These are phyloP conservation scores for Thalassiosira allenii DNA, from an alignment of 352 stramenopile genomes.

Conservation along the genomic window DNA sequence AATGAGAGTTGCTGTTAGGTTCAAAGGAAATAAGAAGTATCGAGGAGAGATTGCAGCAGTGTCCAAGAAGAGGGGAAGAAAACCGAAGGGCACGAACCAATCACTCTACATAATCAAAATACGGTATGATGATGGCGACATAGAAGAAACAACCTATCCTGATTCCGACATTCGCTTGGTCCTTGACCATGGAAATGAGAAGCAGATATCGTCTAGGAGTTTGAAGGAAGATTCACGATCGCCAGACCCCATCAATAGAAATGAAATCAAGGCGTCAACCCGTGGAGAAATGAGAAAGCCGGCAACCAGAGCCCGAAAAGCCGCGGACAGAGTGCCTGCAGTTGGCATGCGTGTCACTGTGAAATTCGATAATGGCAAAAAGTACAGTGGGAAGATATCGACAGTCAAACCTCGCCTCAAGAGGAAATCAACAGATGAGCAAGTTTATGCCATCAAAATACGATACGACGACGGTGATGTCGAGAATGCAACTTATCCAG, in stretches of 20 bases:
- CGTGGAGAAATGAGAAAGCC: background rate
- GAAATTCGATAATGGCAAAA: background rate
- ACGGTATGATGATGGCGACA: no score
- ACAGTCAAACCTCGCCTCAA: background rate
- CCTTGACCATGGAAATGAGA: no score
- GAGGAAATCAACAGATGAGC: background rate
- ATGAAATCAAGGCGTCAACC: background rate
- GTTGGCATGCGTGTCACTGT: background rate
- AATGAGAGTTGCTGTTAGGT: no score
- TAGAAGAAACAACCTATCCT: no score
- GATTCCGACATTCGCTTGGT: no score
- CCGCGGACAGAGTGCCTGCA: background rate
- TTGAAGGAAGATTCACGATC: no score
- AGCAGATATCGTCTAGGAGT: no score
- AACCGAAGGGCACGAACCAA: no score
- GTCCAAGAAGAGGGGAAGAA: no score
- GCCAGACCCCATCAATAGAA: background rate
- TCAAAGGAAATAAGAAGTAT: no score
- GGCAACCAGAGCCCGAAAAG: background rate
- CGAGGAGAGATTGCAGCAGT: no score
- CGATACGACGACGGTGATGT: background rate
- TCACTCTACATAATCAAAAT: no score
- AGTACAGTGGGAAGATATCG: background rate
- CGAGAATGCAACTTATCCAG: background rate
- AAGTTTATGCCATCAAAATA: conserved; percentile 1